A percentile compares a stretch with the other conserved stretches of the same genome.
phyloP scores from a whole-genome alignment of 1,284 basidiomycete species.

The Wallemia ichthyophaga region DNA sequence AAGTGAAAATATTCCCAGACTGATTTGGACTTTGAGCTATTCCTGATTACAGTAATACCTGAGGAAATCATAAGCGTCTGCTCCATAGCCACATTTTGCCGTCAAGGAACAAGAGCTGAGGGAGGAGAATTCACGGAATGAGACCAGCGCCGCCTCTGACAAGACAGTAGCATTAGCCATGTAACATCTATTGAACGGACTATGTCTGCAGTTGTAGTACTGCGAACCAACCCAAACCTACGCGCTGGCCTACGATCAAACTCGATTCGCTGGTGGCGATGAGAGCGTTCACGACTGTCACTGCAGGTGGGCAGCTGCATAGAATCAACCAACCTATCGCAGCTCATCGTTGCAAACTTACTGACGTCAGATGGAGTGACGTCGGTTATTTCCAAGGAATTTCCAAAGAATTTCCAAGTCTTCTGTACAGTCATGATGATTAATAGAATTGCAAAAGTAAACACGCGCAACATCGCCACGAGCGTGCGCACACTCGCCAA shows the following conservation, averaged over 20 bases:
- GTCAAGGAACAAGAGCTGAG: not conserved
- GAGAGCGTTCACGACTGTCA: not conserved
- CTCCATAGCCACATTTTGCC: not conserved
- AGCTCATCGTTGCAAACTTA: too few relatives aligned
- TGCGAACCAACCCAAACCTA: not conserved
- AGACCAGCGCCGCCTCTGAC: not conserved
- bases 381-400: too few relatives aligned
- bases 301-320: too few relatives aligned
- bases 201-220: not conserved
- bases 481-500: not conserved
- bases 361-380: too few relatives aligned
- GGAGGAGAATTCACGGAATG: not conserved
- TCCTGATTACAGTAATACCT: not conserved
- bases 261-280: not conserved
- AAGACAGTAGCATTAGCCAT: not conserved
- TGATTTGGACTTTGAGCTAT: not conserved
- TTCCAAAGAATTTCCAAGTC: too few relatives aligned
- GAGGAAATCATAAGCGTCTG: not conserved
- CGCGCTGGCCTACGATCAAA: not conserved
- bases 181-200: not conserved
- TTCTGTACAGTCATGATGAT: not conserved
- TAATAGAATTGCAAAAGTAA: not conserved
- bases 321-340: too few relatives aligned
- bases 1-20: not conserved
- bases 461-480: not conserved